Conservation (phyloP, 768 basidiomycete genomes). For the Amanita phalloides region DNA sequence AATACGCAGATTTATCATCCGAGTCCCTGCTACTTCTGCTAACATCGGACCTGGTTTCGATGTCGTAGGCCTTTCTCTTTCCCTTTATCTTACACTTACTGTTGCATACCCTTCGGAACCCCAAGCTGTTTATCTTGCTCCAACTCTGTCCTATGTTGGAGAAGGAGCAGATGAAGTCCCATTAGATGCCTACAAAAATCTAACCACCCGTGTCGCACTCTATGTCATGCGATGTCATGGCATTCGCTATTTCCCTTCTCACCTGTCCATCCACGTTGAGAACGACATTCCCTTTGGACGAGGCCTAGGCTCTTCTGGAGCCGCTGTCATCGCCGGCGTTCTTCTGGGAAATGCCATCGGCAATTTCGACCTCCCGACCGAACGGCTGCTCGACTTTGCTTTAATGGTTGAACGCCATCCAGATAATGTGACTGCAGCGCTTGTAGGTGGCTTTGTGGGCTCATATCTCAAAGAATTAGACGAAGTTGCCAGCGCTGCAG, state of each 20-base stretch:
- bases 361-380: conserved; percentile 50
- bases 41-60: conserved; percentile 99
- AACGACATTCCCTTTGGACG: conserved; percentile 98
- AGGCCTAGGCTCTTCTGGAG: conserved; percentile 94
- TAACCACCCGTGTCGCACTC: conserved; percentile 93
- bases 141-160: conserved; percentile 69
- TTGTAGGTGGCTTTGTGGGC: conserved; percentile 95
- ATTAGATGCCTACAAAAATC: conserved; percentile 91
- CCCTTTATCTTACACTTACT: conserved; percentile 69
- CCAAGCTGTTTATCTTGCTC: conserved; percentile 28
- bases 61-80: conserved; percentile 95
- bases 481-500: conserved; percentile 66
- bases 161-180: conserved; percentile 90
- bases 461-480: conserved; percentile 90
- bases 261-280: conserved; percentile 63
- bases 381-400: conserved; percentile 86
- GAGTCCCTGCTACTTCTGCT: conserved; percentile 93
- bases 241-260: conserved; percentile 64
- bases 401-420: conserved; percentile 99
- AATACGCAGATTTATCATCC: conserved; percentile 48
- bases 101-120: conserved; percentile 30
- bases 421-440: conserved; percentile 96
- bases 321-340: conserved; percentile 97
- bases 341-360: conserved; percentile 83
- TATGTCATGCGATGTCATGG: conserved; percentile 91